Evolutionary conservation across 805 yeast genomes (phyloP), one percentile per base, ranked within the genome.

Genomic region (Nakazawaea sp.): DNA sequence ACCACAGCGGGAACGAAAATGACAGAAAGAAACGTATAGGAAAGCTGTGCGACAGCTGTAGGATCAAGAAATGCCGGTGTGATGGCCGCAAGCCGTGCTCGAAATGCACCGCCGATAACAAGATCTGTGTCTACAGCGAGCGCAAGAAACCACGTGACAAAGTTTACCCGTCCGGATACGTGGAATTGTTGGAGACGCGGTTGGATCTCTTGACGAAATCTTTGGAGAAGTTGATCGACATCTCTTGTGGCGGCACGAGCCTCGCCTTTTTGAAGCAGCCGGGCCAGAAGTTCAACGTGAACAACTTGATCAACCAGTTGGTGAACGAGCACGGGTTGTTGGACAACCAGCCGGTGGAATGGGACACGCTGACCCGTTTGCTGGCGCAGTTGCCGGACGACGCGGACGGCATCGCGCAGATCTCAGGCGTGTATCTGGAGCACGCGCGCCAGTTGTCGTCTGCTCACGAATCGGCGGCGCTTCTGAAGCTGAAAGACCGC

Each of bases 61-160:
- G 83, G 30, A 62, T 75, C 39, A 76, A 75, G 49, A 76, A 76
- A 56, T 75, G 81, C 4, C 76, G 75, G 44, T 76, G 83, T 51
- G 76, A 75, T 41, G 83, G 83, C 16, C 65, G 66, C 34, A 72
- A 72, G 44, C 82, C 83, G 1, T 76, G 83, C 46, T 66, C 68
- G 26, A 64, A 72, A 38, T 76, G 83, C 49, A 51, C 62, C 7
- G 56, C 62, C 7, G 80, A 75, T 45, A 76, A 76, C 53, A 74
- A 72, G 49, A 64, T 75, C 23, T 76, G 83, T 51, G 68, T 74
- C 2, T 76, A 72, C 49, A 69, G 77, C 2, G 79, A 76, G 43
- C 64, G 75, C 49, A 70, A 66, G 50, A 70, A 68, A 44, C 59
- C 61, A 33, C 70, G 63, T 40, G 82, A 78, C 32, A 76, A 75